A percentile compares a stretch with the other conserved stretches of the same genome.
Conservation (phyloP, 2,329 filamentous ascomycete genomes). For the Colletotrichum chlorophyti region DNA sequence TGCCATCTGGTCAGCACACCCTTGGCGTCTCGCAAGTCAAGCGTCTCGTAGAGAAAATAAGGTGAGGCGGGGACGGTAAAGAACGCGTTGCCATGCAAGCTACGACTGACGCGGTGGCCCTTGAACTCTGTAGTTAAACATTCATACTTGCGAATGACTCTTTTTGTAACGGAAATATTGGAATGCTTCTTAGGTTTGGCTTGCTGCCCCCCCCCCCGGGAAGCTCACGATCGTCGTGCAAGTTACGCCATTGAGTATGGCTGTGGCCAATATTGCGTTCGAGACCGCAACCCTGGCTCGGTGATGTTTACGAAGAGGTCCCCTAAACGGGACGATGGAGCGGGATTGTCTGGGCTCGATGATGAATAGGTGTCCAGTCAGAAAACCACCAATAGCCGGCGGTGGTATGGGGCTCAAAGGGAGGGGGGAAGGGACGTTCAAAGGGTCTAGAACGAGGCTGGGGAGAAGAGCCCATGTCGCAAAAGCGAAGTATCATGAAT, state of each 20-base stretch:
- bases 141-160: too few species aligned
- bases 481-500: too few species aligned
- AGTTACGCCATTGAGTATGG: conserved; percentile 5
- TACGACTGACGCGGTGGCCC: too few species aligned
- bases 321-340: not conserved
- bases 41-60: not conserved
- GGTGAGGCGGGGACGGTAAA: not conserved
- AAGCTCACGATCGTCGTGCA: not conserved
- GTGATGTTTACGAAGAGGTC: not conserved
- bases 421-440: not conserved
- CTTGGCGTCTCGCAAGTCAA: too few species aligned
- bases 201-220: not conserved
- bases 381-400: too few species aligned
- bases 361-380: not conserved
- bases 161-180: too few species aligned
- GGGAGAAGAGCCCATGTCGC: not conserved
- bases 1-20: too few species aligned
- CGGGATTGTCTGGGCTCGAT: not conserved
- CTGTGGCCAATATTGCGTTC: not conserved
- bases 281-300: conserved; percentile 5
- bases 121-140: too few species aligned
- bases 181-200: too few species aligned
- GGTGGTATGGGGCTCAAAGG: too few species aligned
- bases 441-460: not conserved
- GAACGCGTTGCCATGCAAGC: conserved; percentile 6